Percentiles rank a stretch among this genome's conserved stretches.
Conservation (phyloP, 805 yeast species). For the Candida bentonensis region DNA sequence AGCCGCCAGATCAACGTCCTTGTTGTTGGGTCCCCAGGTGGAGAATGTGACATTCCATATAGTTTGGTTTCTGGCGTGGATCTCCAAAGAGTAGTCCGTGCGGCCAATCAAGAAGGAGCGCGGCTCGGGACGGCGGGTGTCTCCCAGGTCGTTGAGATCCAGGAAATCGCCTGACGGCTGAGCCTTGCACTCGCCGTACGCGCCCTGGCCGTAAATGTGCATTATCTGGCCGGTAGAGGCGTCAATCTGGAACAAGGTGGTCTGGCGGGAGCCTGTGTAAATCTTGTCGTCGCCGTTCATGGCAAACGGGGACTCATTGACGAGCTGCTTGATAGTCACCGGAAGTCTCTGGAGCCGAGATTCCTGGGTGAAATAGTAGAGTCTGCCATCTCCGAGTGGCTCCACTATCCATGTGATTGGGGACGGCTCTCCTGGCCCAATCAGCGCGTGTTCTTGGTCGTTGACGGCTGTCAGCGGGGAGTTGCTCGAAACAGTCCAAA, state of each 20-base stretch:
- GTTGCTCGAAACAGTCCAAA: conserved; percentile 64
- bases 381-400: conserved; percentile 71
- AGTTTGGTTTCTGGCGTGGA: conserved; percentile 55
- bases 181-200: conserved; percentile 16
- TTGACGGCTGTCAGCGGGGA: conserved; percentile 35
- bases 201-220: conserved; percentile 50
- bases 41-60: conserved; percentile 81
- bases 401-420: conserved; percentile 70
- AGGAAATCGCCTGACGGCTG: conserved; percentile 5
- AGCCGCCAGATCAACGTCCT: conserved; percentile 43
- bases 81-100: conserved; percentile 29
- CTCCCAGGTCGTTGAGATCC: conserved; percentile 8
- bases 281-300: conserved; percentile 62
- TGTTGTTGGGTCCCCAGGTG: conserved; percentile 83
- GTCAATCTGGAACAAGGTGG: conserved; percentile 64
- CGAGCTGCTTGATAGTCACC: conserved; percentile 60
- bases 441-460: conserved; percentile 5
- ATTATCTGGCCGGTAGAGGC: conserved; percentile 60
- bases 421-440: conserved; percentile 7
- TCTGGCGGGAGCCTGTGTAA: conserved; percentile 71
- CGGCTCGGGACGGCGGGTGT: background rate
- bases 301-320: conserved; percentile 76
- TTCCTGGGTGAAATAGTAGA: conserved; percentile 65
- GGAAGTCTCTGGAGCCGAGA: conserved; percentile 73
- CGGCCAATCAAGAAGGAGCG: conserved; percentile 18